Evolutionary conservation across 805 yeast genomes (phyloP).

Genomic region (Candida fluviatilis): DNA sequence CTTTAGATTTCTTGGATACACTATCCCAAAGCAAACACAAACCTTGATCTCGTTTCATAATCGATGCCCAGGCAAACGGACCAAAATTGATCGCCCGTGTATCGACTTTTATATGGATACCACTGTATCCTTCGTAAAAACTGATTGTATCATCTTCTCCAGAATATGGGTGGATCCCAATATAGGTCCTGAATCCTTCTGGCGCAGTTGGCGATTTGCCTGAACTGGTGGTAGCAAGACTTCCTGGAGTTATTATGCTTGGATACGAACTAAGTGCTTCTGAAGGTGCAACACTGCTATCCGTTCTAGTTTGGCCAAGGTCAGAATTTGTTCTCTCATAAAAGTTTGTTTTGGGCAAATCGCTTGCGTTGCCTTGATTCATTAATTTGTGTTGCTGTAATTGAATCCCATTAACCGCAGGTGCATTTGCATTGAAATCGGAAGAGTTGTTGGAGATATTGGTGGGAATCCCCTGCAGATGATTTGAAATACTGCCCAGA

Average conservation of each 20-base stretch:
- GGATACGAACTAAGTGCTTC: background rate
- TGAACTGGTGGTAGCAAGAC: background rate
- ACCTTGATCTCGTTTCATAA: slow-evolving; percentile 4
- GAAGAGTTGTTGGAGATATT: no score
- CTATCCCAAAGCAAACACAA: slow-evolving; percentile 28
- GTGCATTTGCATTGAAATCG: no score
- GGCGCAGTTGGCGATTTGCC: background rate
- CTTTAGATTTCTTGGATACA: slow-evolving; percentile 9
- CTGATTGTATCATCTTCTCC: slow-evolving; percentile 10
- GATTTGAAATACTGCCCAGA: no score
- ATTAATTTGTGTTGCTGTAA: no score
- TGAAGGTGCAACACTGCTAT: no score
- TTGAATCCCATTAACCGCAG: no score
- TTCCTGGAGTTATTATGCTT: background rate
- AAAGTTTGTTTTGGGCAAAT: no score
- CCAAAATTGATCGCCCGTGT: slow-evolving; percentile 1
- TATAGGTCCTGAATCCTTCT: background rate
- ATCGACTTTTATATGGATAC: slow-evolving; percentile 9
- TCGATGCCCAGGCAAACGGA: slow-evolving; percentile 5
- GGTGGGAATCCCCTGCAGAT: no score
- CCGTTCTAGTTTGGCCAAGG: no score
- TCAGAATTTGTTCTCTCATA: no score
- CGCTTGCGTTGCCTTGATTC: no score
- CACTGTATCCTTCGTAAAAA: slow-evolving; percentile 9
- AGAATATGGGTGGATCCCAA: slow-evolving; percentile 11